Evolutionary conservation across 306 rosid genomes (phyloP), one percentile per base, ranked within the genome.

Genomic region (Sophora flavescens): DNA sequence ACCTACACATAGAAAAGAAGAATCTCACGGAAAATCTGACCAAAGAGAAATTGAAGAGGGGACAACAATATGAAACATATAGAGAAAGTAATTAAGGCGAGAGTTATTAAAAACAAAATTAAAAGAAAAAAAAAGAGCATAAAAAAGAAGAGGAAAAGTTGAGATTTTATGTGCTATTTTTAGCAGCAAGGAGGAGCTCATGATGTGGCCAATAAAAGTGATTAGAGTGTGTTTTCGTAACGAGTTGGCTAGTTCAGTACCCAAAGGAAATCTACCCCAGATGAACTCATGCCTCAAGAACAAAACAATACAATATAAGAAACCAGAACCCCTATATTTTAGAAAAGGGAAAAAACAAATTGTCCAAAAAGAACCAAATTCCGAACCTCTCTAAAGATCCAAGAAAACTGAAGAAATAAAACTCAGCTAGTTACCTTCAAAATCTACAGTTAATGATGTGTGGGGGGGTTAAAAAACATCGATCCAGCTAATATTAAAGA

Each of bases 121-220:
- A 41, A 41, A 41, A 2, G 9, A 8, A 65, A 38, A 22, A n/a
- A 5, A 30, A n/a, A 9, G 2, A 6, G 6, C 6, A 39, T 0
- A 53, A 57, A 2, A 4, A 53, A 45, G 0, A 6, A 13, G 1
- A 41, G 8, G 33, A 11, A 1, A 6, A 11, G 30, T 6, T 16
- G 38, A 36, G 70, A 61, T 63, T 48, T 67, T 58, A 16, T 60
- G 72, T 33, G 47, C 11, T 53, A 63, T 41, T 63, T 36, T 45
- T 61, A 69, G 41, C 9, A 65, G 56, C 33, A 61, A 78, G 82
- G 54, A 57, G 16, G 13, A 44, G 60, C 63, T 71, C 22, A n/a
- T n/a, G 63, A 75, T 56, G 80, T 85, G 86, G 57, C 79, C n/a
- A 13, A 3, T 58, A 30, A 6, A n/a, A 76, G 59, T 72, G 85